Conservation (phyloP, 495 filamentous ascomycete species). For the Talaromyces nanjingensis region DNA sequence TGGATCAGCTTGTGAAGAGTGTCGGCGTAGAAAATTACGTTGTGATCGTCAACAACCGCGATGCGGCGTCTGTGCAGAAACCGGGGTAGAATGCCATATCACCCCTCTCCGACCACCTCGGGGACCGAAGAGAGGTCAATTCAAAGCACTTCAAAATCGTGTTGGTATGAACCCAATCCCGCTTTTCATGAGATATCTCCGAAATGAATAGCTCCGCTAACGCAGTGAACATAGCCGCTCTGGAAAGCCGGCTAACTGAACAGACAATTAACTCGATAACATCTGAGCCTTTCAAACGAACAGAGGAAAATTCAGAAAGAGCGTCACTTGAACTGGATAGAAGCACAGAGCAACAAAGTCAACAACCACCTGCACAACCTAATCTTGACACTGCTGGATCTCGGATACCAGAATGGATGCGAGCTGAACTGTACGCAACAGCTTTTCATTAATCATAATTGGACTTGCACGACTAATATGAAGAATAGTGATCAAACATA, state of each 20-base stretch:
- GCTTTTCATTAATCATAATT: not conserved
- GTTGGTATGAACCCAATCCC: constrained; percentile 28
- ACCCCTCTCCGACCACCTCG: constrained; percentile 36
- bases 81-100: constrained; percentile 39
- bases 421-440: constrained; percentile 33
- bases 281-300: not conserved
- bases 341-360: not conserved
- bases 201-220: not conserved
- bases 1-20: constrained; percentile 37
- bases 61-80: constrained; percentile 42
- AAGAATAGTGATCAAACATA: constrained; percentile 45
- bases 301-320: not conserved
- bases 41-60: constrained; percentile 45
- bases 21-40: constrained; percentile 39
- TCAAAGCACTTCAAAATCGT: constrained; percentile 38
- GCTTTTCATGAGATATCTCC: constrained; percentile 12
- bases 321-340: not conserved
- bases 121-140: constrained; percentile 47
- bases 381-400: not conserved
- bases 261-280: not conserved
- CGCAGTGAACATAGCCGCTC: not conserved
- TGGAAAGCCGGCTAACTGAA: constrained; percentile 1
- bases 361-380: not conserved
- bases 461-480: not conserved
- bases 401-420: constrained; percentile 22